Evolutionary conservation across 768 basidiomycete species (phyloP).

Genomic region (Suillus subalutaceus): DNA sequence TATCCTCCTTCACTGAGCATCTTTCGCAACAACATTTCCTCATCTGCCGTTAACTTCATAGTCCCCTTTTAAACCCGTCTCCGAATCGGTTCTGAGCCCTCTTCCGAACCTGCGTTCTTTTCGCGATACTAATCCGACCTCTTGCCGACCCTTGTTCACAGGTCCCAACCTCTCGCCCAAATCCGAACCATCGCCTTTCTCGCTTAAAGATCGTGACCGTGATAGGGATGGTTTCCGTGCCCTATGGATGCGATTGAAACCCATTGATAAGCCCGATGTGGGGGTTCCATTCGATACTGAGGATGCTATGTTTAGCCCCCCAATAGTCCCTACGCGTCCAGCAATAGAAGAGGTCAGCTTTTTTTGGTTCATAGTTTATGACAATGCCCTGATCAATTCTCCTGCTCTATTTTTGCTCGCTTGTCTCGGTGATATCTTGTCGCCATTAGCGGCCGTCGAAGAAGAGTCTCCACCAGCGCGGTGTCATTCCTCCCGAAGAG

Average conservation of each 20-base stretch:
- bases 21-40: background rate
- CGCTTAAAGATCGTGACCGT: slow-evolving; percentile 29
- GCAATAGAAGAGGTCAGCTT: slow-evolving; percentile 4
- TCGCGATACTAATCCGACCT: background rate
- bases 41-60: background rate
- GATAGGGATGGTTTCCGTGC: slow-evolving; percentile 61
- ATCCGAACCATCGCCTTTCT: slow-evolving; percentile 11
- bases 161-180: background rate
- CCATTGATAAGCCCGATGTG: slow-evolving; percentile 79
- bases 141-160: background rate
- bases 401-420: background rate
- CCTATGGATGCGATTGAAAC: slow-evolving; percentile 82
- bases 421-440: background rate
- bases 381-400: background rate
- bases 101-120: background rate
- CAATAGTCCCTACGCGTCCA: slow-evolving; percentile 35
- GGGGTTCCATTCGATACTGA: slow-evolving; percentile 80
- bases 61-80: background rate
- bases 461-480: slow-evolving; percentile 25
- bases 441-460: background rate
- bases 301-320: slow-evolving; percentile 80
- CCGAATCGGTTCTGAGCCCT: background rate
- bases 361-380: background rate
- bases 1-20: background rate
- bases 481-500: slow-evolving; percentile 74